Conservation (phyloP, 2,329 filamentous ascomycete genomes). For the Canariomyces notabilis region DNA sequence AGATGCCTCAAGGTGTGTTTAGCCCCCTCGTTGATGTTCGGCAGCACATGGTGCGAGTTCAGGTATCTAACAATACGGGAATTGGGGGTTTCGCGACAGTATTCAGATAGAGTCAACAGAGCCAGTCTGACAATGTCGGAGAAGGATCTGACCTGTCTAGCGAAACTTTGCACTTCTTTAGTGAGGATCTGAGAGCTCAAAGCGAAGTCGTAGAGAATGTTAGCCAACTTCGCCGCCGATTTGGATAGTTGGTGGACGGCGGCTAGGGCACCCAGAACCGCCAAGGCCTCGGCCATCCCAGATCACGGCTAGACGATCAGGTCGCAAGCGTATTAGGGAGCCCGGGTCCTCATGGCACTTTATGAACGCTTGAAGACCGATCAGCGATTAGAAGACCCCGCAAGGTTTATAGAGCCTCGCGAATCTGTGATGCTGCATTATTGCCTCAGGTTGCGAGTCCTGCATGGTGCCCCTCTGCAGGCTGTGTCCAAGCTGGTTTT, state of each 20-base stretch:
- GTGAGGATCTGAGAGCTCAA: neutral
- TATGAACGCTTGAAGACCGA: too few species aligned
- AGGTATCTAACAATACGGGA: neutral
- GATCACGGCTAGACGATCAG: too few species aligned
- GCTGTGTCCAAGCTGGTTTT: too few species aligned
- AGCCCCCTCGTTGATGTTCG: neutral
- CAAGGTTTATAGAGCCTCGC: too few species aligned
- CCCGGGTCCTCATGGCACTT: too few species aligned
- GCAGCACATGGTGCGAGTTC: neutral
- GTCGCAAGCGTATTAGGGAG: too few species aligned
- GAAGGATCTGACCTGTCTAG: neutral
- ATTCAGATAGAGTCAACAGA: neutral
- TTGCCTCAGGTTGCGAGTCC: too few species aligned
- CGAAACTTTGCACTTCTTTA: neutral
- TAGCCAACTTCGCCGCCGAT: neutral
- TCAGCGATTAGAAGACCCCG: too few species aligned
- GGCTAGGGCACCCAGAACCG: neutral
- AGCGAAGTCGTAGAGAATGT: neutral
- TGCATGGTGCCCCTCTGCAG: too few species aligned
- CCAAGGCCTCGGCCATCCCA: conserved; percentile 2
- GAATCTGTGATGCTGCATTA: too few species aligned
- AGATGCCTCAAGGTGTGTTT: neutral
- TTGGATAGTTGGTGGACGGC: neutral
- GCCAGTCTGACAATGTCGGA: neutral
- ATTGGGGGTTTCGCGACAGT: neutral